Evolutionary conservation across 2,329 filamentous ascomycete genomes (phyloP), one percentile per base, ranked within the genome.

Genomic region (Neofusicoccum umdonicola): DNA sequence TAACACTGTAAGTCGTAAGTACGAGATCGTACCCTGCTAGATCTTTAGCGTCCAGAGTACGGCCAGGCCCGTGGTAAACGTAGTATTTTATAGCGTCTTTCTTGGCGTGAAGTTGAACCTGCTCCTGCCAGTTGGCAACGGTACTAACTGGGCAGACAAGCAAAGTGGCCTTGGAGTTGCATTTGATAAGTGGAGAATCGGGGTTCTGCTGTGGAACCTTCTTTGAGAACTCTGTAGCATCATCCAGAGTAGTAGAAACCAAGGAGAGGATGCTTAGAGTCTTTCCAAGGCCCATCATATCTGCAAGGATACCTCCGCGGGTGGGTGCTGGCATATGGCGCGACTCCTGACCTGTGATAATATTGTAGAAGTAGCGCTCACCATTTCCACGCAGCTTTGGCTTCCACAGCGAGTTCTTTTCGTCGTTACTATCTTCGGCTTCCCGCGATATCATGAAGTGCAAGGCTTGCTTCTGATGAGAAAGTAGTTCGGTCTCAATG

Each of bases 71-170:
- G 74, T 99, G 95, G 69, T 97, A 98, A 63, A 95, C 86, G 73
- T 95, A 92, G 72, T 87, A 92, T 1, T 81, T 88, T 17, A 98
- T 73, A 7, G 84, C 79, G 0, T 82, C 84, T 0, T 85, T 82
- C 57, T 85, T 83, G 51, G 96, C 82, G 76, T 99, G 95, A 65
- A 90, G 85, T 71, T 90, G 90, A 67, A 98, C 91, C 77, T 99
- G 95, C 69, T 93, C 88, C 71, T 94, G 90, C 95, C 95, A 99
- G 72, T 98, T 99, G 31, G 90, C 89, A 65, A 98, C 88, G 0
- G 94, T 95, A 72, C 92, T 97, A 2, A 97, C 84, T 0, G 95
- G 95, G 64, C 91, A 96, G 15, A 99, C 87, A 17, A 99, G 84
- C 37, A 99, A 81, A 0, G 95, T 98, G 0, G 91, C 88, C 72